These are phyloP conservation scores for Lindgomyces ingoldianus DNA, from an alignment of 495 filamentous ascomycete genomes.

Conservation along the genomic window DNA sequence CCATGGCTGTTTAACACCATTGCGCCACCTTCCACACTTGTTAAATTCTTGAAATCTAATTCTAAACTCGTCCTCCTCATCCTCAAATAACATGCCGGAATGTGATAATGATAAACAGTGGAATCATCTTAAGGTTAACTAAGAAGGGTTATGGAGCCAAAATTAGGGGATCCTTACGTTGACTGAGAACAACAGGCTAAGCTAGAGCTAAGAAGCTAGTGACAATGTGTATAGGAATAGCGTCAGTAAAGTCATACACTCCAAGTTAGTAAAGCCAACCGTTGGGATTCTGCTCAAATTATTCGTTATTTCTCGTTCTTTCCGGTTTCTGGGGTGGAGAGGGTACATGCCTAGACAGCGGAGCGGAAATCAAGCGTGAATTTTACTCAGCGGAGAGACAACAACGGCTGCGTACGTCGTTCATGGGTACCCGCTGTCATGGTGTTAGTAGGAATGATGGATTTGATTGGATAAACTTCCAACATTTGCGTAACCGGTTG, in stretches of 20 bases:
- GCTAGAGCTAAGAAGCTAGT: constrained; percentile 66
- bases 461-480: constrained; percentile 2
- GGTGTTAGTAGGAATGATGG: neutral
- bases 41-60: constrained; percentile 36
- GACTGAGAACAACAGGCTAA: constrained; percentile 33
- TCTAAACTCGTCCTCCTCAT: constrained; percentile 39
- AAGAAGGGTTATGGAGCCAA: constrained; percentile 37
- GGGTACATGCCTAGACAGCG: constrained; percentile 13
- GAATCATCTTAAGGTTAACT: constrained; percentile 43
- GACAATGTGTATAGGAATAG: constrained; percentile 90
- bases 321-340: constrained; percentile 17
- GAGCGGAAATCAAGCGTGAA: constrained; percentile 21
- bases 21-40: constrained; percentile 20
- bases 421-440: constrained; percentile 2
- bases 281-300: constrained; percentile 36
- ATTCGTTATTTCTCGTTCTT: constrained; percentile 26
- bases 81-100: constrained; percentile 36
- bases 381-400: constrained; percentile 17
- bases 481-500: constrained; percentile 36
- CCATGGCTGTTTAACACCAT: constrained; percentile 17
- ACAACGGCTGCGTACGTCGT: constrained; percentile 2
- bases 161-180: constrained; percentile 29
- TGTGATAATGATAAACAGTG: constrained; percentile 38
- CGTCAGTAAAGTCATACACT: constrained; percentile 91
- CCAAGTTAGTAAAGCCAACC: constrained; percentile 61